Conservation (phyloP, 1,139 yeast genomes). For the Citeromyces hawaiiensis region DNA sequence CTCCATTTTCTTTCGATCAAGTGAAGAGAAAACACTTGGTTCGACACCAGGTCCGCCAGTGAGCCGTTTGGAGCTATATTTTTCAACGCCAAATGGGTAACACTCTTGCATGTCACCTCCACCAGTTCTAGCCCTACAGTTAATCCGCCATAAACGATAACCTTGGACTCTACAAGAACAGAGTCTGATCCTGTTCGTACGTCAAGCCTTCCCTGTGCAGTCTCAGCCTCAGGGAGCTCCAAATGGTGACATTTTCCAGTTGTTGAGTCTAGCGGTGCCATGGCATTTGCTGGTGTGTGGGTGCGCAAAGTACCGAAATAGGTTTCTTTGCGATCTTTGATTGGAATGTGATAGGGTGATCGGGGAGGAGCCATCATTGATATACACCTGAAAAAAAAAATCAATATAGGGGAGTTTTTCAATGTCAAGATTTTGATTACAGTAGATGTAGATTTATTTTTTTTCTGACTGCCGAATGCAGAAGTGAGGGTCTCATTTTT, state of each 20-base stretch:
- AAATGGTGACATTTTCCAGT: conserved; percentile 34
- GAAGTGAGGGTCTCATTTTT: too few species aligned
- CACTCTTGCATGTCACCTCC: conserved; percentile 17
- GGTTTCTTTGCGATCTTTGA: too few species aligned
- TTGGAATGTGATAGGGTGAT: too few species aligned
- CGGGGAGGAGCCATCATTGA: too few species aligned
- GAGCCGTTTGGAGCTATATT: conserved; percentile 8
- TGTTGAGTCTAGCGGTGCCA: conserved; percentile 34
- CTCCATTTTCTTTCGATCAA: conserved; percentile 46
- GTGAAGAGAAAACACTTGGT: conserved; percentile 42
- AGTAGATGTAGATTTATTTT: too few species aligned
- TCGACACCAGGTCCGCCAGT: conserved; percentile 34
- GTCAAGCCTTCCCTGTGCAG: conserved; percentile 34
- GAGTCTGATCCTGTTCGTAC: conserved; percentile 59
- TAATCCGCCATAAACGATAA: conserved; percentile 59
- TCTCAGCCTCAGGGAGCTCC: conserved; percentile 32
- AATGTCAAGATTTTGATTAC: too few species aligned
- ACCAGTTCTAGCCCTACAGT: conserved; percentile 38
- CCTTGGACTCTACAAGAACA: conserved; percentile 39
- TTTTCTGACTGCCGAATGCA: too few species aligned
- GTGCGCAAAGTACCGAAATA: too few species aligned
- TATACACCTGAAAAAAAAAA: too few species aligned
- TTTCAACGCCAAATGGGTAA: conserved; percentile 8
- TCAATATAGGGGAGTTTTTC: too few species aligned
- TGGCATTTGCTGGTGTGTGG: conserved; percentile 7